Evolutionary conservation across 2,329 filamentous ascomycete genomes (phyloP), one percentile per base, ranked within the genome.

Genomic region (Pseudogymnoascus sp.): DNA sequence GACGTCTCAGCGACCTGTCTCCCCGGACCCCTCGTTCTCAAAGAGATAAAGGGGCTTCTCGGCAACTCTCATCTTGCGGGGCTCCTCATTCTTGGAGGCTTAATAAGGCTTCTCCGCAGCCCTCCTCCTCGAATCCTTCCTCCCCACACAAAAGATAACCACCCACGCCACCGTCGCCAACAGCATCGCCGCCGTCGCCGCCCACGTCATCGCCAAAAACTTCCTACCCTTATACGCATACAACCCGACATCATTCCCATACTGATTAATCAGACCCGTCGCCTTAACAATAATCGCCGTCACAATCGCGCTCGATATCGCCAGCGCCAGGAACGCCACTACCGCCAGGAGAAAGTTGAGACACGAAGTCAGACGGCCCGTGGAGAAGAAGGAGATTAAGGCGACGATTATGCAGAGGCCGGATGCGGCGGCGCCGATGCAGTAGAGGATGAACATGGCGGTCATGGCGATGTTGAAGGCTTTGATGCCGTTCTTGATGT

Each of bases 221-320:
- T 81, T 82, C 14, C 69, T 73, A 0, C 85, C 84, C 64, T 76
- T 78, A 21, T 76, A 72, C 1, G 73, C 73, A 39, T 71, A 71
- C 1, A 72, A 37, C 1, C 73, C 72, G 12, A 74, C 68, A 4
- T 69, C 67, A 29, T 73, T 71, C 0, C 71, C 71, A 34, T 70
- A 69, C 36, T 74, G 70, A 7, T 74, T 57, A 80, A 87, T 78
- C 0, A 81, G 69, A 16, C 79, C 68, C 1, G 77, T 73, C 3
- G 79, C 82, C 72, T 85, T 83, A 63, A 80, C 77, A 10, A 80
- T 79, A 4, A 86, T 73, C 16, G 88, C 87, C 0, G 83, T 89
- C 26, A 86, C 83, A 23, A 93, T 87, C 68, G 91, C 91, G 18
- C 89, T 93, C 59, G 88, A 86, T 62, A 87, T 86, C 3, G 88